Conservation (phyloP, 495 filamentous ascomycete species). For the Hypomontagnella monticulosa region DNA sequence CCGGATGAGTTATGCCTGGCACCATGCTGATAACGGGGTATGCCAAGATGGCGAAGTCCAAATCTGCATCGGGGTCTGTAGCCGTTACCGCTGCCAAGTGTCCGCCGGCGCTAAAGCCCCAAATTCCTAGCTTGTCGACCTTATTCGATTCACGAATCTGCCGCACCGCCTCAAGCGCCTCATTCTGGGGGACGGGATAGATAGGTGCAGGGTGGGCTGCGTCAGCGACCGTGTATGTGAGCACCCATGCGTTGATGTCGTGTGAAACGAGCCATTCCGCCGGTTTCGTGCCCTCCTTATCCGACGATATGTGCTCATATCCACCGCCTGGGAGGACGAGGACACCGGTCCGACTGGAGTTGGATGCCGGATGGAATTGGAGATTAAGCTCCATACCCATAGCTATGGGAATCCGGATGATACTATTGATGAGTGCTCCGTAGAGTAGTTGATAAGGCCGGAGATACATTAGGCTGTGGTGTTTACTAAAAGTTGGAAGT, state of each 20-base stretch:
- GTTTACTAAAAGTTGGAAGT: no score
- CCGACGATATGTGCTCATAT: slow-evolving; percentile 17
- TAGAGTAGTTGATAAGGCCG: no score
- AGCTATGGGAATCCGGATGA: not conserved
- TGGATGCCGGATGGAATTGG: slow-evolving; percentile 18
- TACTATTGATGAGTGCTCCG: not conserved
- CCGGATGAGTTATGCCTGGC: not conserved
- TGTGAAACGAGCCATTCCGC: slow-evolving; percentile 25
- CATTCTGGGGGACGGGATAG: slow-evolving; percentile 4
- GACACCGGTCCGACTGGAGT: slow-evolving; percentile 18
- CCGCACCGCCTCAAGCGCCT: slow-evolving; percentile 10
- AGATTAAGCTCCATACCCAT: slow-evolving; percentile 6
- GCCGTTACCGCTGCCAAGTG: slow-evolving; percentile 31
- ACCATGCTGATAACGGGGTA: slow-evolving; percentile 31
- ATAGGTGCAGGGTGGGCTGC: not conserved
- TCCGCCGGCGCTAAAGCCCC: slow-evolving; percentile 32
- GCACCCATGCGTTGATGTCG: slow-evolving; percentile 25
- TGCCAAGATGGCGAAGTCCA: slow-evolving; percentile 27
- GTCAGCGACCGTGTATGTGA: slow-evolving; percentile 22
- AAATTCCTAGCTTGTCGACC: slow-evolving; percentile 25
- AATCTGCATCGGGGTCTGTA: not conserved
- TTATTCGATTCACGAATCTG: slow-evolving; percentile 12
- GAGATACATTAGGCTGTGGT: no score
- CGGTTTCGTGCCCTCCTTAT: slow-evolving; percentile 12
- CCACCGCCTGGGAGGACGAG: slow-evolving; percentile 24